phyloP scores from a whole-genome alignment of 345 rosid species.

The Dipteronia dyeriana region DNA sequence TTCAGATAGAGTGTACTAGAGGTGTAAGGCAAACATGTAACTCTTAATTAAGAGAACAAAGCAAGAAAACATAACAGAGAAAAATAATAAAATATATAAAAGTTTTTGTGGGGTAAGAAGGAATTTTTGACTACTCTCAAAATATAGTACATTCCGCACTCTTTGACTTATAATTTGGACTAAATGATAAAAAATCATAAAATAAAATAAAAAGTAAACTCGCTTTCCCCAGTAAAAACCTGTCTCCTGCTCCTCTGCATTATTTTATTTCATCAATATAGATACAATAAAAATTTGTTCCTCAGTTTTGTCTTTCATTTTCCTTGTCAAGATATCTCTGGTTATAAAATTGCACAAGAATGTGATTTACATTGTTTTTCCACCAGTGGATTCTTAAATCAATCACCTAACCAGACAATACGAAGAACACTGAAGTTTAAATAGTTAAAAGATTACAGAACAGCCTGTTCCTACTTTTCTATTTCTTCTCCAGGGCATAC shows the following conservation, averaged over 20 bases:
- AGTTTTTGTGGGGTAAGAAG: not conserved
- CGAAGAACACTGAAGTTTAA: not conserved
- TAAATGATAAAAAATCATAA: not conserved
- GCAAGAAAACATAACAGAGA: not conserved
- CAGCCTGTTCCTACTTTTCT: not conserved
- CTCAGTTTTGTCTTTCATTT: slow-evolving; percentile 12
- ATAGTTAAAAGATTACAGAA: not conserved
- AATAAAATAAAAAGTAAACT: slow-evolving; percentile 3
- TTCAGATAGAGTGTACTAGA: too few relatives aligned
- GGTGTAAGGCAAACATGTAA: not conserved
- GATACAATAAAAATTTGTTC: slow-evolving; percentile 8
- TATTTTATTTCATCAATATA: slow-evolving; percentile 6
- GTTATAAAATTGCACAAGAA: slow-evolving; percentile 8
- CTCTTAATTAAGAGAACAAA: not conserved
- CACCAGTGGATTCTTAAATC: not conserved
- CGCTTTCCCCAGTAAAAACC: slow-evolving; percentile 8
- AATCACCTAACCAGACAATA: slow-evolving; percentile 7
- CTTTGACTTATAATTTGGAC: not conserved
- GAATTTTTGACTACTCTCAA: not conserved
- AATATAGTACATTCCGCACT: not conserved
- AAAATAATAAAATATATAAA: not conserved
- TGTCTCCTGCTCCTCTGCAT: slow-evolving; percentile 13
- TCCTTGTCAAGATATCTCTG: slow-evolving; percentile 19
- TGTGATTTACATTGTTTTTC: not conserved
- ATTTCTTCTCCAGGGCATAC: not conserved